Percentiles rank a stretch among this genome's conserved stretches.
These are phyloP conservation scores for Rubia tinctorum DNA, from an alignment of 305 asterid genomes.

Conservation along the genomic window DNA sequence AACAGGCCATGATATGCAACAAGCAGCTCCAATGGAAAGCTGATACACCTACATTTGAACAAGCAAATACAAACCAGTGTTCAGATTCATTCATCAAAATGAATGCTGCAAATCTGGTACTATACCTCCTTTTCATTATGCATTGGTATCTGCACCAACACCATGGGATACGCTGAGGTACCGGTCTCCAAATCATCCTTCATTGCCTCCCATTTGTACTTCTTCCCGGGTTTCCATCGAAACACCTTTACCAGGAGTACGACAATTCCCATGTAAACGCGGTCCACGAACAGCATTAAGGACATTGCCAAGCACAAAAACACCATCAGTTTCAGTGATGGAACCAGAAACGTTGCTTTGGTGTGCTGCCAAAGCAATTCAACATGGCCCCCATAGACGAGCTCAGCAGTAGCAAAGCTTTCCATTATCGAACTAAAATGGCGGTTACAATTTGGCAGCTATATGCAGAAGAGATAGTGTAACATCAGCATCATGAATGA, in stretches of 20 bases:
- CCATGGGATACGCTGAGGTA: constrained; percentile 27
- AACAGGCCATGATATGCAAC: constrained; percentile 40
- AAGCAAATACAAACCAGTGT: neutral
- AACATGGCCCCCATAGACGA: constrained; percentile 8
- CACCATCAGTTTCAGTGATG: constrained; percentile 20
- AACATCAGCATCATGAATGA: constrained; percentile 3
- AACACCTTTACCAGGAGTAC: constrained; percentile 24
- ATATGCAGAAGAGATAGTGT: neutral
- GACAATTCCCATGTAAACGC: constrained; percentile 33
- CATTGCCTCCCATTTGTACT: constrained; percentile 30
- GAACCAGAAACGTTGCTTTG: constrained; percentile 23
- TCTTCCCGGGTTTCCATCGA: constrained; percentile 27
- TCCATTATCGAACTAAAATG: constrained; percentile 10
- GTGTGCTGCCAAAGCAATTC: constrained; percentile 28
- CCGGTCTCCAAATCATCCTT: constrained; percentile 33
- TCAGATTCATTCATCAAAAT: too few relatives aligned
- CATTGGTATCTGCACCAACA: constrained; percentile 39
- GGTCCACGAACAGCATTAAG: constrained; percentile 22
- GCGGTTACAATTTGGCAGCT: neutral
- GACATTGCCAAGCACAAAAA: constrained; percentile 30
- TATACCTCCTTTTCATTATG: constrained; percentile 35
- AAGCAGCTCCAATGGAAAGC: constrained; percentile 41
- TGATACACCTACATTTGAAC: constrained; percentile 30
- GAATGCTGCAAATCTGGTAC: too few relatives aligned
- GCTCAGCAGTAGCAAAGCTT: neutral